Evolutionary conservation across 306 rosid species (phyloP).

Genomic region (Trichosanthes cucumerina): DNA sequence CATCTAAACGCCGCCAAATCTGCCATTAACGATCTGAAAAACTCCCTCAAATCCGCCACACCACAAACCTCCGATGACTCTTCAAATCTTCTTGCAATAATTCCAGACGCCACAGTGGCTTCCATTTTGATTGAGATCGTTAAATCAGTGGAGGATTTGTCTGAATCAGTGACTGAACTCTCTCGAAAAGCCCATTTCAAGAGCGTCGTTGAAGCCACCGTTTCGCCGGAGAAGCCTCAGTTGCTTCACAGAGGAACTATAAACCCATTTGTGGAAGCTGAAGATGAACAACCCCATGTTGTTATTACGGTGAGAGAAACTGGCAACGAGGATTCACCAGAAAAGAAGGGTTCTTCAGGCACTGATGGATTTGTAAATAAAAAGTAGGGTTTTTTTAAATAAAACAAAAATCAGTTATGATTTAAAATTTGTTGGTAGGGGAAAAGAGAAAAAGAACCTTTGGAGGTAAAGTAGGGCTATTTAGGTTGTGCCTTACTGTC

Average conservation of each 20-base stretch:
- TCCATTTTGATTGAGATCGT: conserved; percentile 55
- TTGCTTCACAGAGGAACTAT: conserved; percentile 62
- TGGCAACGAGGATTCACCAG: conserved; percentile 8
- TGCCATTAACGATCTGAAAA: conserved; percentile 48
- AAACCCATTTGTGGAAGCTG: conserved; percentile 42
- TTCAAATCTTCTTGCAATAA: conserved; percentile 33
- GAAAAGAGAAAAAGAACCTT: not conserved
- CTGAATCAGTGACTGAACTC: conserved; percentile 53
- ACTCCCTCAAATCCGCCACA: conserved; percentile 27
- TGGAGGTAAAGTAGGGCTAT: not conserved
- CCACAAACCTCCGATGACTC: conserved; percentile 1
- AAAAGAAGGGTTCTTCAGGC: not conserved
- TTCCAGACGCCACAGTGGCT: conserved; percentile 54
- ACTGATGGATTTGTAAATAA: not conserved
- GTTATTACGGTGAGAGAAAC: conserved; percentile 33
- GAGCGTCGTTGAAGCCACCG: conserved; percentile 20
- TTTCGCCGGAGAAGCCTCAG: conserved; percentile 44
- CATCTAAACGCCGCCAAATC: conserved; percentile 43
- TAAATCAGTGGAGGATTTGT: conserved; percentile 45
- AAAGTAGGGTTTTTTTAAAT: not conserved
- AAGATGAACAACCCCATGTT: conserved; percentile 20
- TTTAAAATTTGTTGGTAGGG: not conserved
- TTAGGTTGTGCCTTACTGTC: not conserved
- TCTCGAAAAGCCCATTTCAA: conserved; percentile 54
- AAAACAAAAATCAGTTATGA: no score